Evolutionary conservation across 192 early-diverging fungal genomes (phyloP).

Genomic region (Nowakowskiella sp.): DNA sequence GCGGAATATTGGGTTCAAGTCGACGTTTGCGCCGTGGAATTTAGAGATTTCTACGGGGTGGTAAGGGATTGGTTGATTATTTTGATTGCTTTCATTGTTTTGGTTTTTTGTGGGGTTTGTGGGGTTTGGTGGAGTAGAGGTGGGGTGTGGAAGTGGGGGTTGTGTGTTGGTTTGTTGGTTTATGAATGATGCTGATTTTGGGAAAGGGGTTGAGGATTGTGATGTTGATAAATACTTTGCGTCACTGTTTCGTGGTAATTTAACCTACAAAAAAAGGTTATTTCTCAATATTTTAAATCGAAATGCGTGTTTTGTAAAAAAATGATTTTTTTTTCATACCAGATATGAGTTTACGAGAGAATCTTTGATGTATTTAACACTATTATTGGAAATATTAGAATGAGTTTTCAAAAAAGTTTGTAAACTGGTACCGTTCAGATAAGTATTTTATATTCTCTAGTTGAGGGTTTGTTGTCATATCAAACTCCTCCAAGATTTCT

Average conservation of each 20-base stretch:
- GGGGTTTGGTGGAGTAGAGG: too few relatives aligned
- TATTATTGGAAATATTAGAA: neutral
- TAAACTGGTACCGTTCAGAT: too few relatives aligned
- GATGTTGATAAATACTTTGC: neutral
- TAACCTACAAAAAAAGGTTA: neutral
- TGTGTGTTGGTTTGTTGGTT: neutral
- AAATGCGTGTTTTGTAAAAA: neutral
- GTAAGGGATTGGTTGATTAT: neutral
- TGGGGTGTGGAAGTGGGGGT: too few relatives aligned
- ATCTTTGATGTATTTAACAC: neutral
- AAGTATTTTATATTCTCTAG: too few relatives aligned
- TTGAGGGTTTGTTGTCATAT: neutral
- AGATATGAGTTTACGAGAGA: neutral
- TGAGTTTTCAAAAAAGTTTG: neutral
- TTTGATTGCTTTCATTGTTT: neutral
- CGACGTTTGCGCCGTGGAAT: neutral
- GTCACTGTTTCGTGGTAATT: constrained; percentile 3
- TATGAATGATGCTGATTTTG: constrained; percentile 8
- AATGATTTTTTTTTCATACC: neutral
- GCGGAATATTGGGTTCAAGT: neutral
- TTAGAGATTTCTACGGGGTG: neutral
- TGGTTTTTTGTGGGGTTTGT: neutral
- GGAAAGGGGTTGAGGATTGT: constrained; percentile 1
- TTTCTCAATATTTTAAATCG: neutral
- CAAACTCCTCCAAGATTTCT: neutral